Percentiles rank a stretch among this genome's conserved stretches.
These are phyloP conservation scores for Pseudomonodictys pantanalensis DNA, from an alignment of 495 filamentous ascomycete genomes.

Conservation along the genomic window DNA sequence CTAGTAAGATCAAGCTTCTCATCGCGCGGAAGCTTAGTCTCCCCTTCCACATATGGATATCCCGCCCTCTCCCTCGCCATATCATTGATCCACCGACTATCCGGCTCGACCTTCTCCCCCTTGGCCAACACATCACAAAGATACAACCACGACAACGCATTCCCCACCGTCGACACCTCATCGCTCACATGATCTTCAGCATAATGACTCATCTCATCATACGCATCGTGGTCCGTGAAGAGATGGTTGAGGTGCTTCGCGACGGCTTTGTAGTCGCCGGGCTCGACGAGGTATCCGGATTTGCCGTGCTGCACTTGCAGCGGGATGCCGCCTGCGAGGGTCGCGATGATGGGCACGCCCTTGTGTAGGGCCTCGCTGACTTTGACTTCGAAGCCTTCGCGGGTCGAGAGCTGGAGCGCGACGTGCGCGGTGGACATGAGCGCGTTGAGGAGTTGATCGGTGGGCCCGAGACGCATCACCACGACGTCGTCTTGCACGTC, in stretches of 20 bases:
- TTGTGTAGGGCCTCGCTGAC: conserved; percentile 86
- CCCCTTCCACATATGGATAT: conserved; percentile 54
- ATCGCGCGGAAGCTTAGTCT: conserved; percentile 55
- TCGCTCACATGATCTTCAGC: conserved; percentile 68
- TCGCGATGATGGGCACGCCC: conserved; percentile 78
- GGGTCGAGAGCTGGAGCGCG: conserved; percentile 74
- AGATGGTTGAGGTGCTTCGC: conserved; percentile 67
- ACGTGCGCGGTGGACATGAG: conserved; percentile 72
- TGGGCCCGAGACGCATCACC: conserved; percentile 73
- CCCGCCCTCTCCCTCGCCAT: conserved; percentile 69
- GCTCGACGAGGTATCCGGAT: conserved; percentile 74
- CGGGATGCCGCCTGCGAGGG: conserved; percentile 75
- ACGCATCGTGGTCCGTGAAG: conserved; percentile 63
- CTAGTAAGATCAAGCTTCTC: conserved; percentile 25
- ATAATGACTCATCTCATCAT: conserved; percentile 64
- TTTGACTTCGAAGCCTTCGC: conserved; percentile 88
- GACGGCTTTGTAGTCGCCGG: conserved; percentile 69
- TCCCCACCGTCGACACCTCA: conserved; percentile 81
- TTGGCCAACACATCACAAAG: conserved; percentile 62
- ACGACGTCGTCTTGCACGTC: conserved; percentile 60
- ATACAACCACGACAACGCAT: conserved; percentile 74
- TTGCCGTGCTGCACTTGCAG: conserved; percentile 72
- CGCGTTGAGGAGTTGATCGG: conserved; percentile 78
- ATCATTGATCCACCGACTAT: conserved; percentile 71
- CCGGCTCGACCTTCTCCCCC: conserved; percentile 48